Conservation (phyloP, 1,139 yeast species). For the Candida glucosophila region DNA sequence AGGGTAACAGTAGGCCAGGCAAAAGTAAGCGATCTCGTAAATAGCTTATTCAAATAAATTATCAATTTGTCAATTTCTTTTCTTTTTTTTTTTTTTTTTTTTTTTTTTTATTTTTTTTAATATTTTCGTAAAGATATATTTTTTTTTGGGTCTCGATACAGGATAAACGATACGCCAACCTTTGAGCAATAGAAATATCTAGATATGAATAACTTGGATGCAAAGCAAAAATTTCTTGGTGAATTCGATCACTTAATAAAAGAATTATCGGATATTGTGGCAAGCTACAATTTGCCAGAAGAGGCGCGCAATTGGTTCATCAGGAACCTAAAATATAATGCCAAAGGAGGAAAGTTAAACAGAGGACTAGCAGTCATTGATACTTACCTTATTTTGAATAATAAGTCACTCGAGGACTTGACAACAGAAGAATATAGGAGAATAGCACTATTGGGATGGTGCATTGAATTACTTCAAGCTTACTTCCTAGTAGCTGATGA, state of each 20-base stretch:
- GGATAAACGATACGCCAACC: too few species aligned
- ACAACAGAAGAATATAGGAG: constrained; percentile 63
- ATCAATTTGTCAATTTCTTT: too few species aligned
- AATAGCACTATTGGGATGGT: constrained; percentile 92
- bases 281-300: constrained; percentile 69
- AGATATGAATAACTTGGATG: constrained; percentile 24
- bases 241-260: constrained; percentile 73
- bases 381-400: constrained; percentile 75
- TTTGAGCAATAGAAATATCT: too few species aligned
- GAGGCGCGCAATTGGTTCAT: constrained; percentile 87
- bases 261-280: constrained; percentile 60
- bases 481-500: constrained; percentile 97
- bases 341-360: constrained; percentile 95
- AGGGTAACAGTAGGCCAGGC: constrained; percentile 61
- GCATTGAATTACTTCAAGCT: constrained; percentile 90
- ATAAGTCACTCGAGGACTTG: constrained; percentile 51
- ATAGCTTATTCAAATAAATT: constrained; percentile 4
- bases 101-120: too few species aligned
- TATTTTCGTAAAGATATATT: constrained; percentile 3
- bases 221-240: constrained; percentile 57
- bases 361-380: constrained; percentile 94
- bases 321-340: constrained; percentile 68
- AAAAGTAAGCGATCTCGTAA: constrained; percentile 50
- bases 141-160: constrained; percentile 1
- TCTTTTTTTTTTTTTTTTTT: too few species aligned